Conservation (phyloP, 805 yeast genomes). For the Zygoascus biomembranicola region DNA sequence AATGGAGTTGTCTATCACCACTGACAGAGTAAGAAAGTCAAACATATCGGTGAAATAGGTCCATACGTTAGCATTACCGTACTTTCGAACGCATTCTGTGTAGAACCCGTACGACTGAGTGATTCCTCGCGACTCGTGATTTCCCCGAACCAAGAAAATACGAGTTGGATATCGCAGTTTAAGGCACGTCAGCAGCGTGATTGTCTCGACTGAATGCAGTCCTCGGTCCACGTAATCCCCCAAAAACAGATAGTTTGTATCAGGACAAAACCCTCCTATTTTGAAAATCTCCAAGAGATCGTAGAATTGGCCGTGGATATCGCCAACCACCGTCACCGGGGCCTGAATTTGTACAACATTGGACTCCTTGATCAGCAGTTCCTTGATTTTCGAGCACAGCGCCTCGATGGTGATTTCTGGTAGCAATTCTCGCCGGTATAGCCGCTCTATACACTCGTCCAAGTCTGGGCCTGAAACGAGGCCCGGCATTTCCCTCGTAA, state of each 20-base stretch:
- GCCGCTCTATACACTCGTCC: slow-evolving; percentile 61
- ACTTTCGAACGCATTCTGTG: slow-evolving; percentile 86
- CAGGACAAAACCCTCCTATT: slow-evolving; percentile 90
- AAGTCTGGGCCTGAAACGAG: slow-evolving; percentile 34
- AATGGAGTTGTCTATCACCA: slow-evolving; percentile 79
- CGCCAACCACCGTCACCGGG: slow-evolving; percentile 95
- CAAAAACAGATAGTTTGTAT: slow-evolving; percentile 82
- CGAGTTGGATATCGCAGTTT: slow-evolving; percentile 84
- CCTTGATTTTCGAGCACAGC: slow-evolving; percentile 74
- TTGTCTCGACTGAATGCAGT: slow-evolving; percentile 87
- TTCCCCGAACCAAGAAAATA: slow-evolving; percentile 79
- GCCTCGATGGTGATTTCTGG: slow-evolving; percentile 66
- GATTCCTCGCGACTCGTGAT: slow-evolving; percentile 93
- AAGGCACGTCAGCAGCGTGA: slow-evolving; percentile 68
- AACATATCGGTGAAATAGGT: slow-evolving; percentile 81
- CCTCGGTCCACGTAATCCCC: slow-evolving; percentile 98
- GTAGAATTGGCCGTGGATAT: slow-evolving; percentile 95
- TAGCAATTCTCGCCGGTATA: slow-evolving; percentile 55
- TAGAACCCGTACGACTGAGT: slow-evolving; percentile 97
- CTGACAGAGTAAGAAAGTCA: slow-evolving; percentile 82
- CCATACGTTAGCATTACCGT: slow-evolving; percentile 80
- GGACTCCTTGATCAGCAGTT: slow-evolving; percentile 67
- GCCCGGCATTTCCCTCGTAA: slow-evolving; percentile 14
- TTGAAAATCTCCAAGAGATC: slow-evolving; percentile 87
- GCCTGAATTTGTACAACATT: slow-evolving; percentile 77